Evolutionary conservation across 345 rosid species (phyloP).

Genomic region (Murraya koenigii): DNA sequence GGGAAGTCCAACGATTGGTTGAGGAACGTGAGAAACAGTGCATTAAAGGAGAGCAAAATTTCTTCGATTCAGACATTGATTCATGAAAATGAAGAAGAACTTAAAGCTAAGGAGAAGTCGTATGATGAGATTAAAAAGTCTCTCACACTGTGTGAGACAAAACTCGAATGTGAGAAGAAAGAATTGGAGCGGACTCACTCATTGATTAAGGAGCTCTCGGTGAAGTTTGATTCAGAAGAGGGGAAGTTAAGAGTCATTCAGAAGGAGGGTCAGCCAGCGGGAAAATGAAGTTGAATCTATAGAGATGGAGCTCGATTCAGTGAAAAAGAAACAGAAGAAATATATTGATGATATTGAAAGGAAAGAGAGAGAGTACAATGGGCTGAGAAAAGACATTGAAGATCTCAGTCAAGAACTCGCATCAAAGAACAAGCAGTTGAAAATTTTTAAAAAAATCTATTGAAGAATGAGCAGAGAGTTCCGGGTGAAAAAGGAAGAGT

Average conservation of each 20-base stretch:
- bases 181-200: slow-evolving; percentile 7
- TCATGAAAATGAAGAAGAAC: slow-evolving; percentile 10
- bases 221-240: slow-evolving; percentile 16
- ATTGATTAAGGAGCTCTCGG: slow-evolving; percentile 12
- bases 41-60: slow-evolving; percentile 3
- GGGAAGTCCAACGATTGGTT: not conserved
- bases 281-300: slow-evolving; percentile 12
- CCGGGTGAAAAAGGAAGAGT: slow-evolving; percentile 16
- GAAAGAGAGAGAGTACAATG: slow-evolving; percentile 14
- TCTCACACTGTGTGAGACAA: not conserved
- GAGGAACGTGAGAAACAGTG: not conserved
- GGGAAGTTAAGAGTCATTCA: slow-evolving; percentile 10
- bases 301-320: slow-evolving; percentile 20
- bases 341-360: slow-evolving; percentile 10
- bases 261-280: not conserved
- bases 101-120: slow-evolving; percentile 10
- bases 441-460: slow-evolving; percentile 16
- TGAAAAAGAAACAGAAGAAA: not conserved
- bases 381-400: not conserved
- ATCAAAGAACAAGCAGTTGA: slow-evolving; percentile 6
- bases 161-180: not conserved
- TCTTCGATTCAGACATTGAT: slow-evolving; percentile 6
- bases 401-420: not conserved
- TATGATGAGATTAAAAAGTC: slow-evolving; percentile 9
- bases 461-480: slow-evolving; percentile 17